phyloP scores from a whole-genome alignment of 1,139 yeast species.

The Debaryomycetaceae sp. region DNA sequence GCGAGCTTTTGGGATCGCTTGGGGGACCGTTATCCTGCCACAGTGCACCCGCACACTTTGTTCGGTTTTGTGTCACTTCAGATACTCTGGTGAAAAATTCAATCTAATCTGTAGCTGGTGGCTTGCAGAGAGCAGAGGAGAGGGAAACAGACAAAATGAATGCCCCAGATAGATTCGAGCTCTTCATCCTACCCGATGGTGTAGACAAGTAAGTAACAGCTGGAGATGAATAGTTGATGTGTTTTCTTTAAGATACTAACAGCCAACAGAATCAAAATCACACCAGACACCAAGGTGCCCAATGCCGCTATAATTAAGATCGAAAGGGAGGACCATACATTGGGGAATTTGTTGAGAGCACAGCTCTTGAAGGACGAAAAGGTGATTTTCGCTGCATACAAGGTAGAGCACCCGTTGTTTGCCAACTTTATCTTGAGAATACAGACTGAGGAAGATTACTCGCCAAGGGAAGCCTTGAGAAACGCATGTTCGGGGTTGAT shows the following conservation, averaged over 20 bases:
- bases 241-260: constrained; percentile 2
- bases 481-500: constrained; percentile 86
- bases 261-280: constrained; percentile 59
- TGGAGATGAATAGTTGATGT: neutral
- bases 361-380: constrained; percentile 82
- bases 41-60: neutral
- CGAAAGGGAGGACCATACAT: constrained; percentile 96
- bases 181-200: constrained; percentile 95
- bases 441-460: constrained; percentile 92
- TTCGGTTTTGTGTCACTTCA: neutral
- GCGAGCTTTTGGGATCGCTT: too few relatives aligned
- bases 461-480: constrained; percentile 85
- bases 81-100: neutral
- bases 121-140: neutral
- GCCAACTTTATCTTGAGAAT: constrained; percentile 91
- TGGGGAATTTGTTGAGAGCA: constrained; percentile 84
- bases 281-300: constrained; percentile 93
- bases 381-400: constrained; percentile 93
- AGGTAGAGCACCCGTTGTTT: constrained; percentile 95
- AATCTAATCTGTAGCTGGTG: neutral
- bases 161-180: constrained; percentile 98
- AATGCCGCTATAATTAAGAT: constrained; percentile 90
- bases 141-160: constrained; percentile 53
- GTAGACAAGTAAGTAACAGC: constrained; percentile 62
- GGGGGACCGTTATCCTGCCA: neutral